Conservation (phyloP, 73 alveolate species). For the Stentor coeruleus region DNA sequence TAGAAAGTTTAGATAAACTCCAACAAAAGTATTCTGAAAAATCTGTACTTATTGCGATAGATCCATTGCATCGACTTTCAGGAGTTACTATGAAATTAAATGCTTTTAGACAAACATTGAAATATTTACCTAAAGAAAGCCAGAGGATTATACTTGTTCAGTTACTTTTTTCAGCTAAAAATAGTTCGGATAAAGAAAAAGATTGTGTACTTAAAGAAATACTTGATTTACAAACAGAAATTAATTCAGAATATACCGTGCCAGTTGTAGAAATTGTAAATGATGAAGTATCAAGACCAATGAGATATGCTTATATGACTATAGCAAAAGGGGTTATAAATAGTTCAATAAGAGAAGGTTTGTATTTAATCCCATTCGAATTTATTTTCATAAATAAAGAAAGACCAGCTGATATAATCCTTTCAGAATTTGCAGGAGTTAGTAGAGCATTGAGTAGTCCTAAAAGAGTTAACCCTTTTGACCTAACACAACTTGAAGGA, state of each 20-base stretch:
- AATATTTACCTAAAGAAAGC: conserved; percentile 31
- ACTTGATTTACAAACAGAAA: conserved; percentile 27
- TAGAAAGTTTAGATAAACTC: neutral
- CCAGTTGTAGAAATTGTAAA: neutral
- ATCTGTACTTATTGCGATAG: conserved; percentile 48
- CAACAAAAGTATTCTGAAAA: conserved; percentile 16
- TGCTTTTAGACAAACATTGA: conserved; percentile 44
- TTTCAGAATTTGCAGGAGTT: conserved; percentile 65
- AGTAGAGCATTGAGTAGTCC: conserved; percentile 51
- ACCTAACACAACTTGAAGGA: conserved; percentile 37
- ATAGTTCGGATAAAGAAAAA: conserved; percentile 15
- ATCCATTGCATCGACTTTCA: conserved; percentile 42
- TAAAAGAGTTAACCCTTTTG: conserved; percentile 57
- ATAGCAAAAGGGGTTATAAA: conserved; percentile 38
- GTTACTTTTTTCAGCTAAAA: conserved; percentile 36
- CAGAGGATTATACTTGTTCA: conserved; percentile 26
- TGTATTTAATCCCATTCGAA: conserved; percentile 64
- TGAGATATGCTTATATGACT: conserved; percentile 24
- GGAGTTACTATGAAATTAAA: conserved; percentile 45
- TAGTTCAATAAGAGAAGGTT: conserved; percentile 57
- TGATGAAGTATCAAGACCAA: neutral
- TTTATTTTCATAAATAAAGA: conserved; percentile 37
- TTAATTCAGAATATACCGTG: conserved; percentile 24
- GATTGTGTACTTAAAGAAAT: conserved; percentile 30
- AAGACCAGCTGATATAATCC: conserved; percentile 30